Percentiles rank a stretch among this genome's conserved stretches.
Conservation (phyloP, 1,139 yeast species). For the Taphrina confusa region DNA sequence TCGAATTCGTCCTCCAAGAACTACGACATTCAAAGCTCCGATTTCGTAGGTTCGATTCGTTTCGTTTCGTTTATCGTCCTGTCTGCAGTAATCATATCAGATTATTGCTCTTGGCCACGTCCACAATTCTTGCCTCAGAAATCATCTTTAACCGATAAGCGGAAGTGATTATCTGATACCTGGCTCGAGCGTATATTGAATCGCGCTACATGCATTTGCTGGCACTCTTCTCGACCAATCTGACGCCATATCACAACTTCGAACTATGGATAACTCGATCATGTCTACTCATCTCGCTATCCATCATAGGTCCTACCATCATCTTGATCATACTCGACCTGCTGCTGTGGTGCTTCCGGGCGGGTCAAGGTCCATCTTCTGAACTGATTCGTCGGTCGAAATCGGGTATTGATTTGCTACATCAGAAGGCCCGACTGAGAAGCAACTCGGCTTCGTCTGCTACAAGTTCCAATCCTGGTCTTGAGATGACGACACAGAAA, state of each 20-base stretch:
- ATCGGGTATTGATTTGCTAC: slow-evolving; percentile 7
- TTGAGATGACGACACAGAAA: background rate
- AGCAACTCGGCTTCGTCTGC: slow-evolving; percentile 5
- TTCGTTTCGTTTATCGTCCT: no score
- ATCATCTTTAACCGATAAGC: no score
- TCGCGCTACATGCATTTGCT: background rate
- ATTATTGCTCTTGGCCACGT: no score
- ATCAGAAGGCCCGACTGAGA: slow-evolving; percentile 21
- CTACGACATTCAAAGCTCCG: no score
- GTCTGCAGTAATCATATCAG: no score
- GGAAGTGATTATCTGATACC: no score
- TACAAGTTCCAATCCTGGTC: background rate
- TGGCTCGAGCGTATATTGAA: no score
- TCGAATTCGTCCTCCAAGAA: no score
- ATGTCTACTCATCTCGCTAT: slow-evolving; percentile 4
- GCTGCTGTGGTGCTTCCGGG: slow-evolving; percentile 30
- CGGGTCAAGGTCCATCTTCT: slow-evolving; percentile 17
- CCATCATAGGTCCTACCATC: slow-evolving; percentile 26
- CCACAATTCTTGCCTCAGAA: no score
- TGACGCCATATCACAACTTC: slow-evolving; percentile 9
- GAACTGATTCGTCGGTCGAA: slow-evolving; percentile 9
- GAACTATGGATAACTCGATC: slow-evolving; percentile 31
- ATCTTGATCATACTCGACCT: slow-evolving; percentile 23
- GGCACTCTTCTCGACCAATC: slow-evolving; percentile 4
- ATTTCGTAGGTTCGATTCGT: no score